Evolutionary conservation across 495 filamentous ascomycete genomes (phyloP).

Genomic region (Penicillium turbatum): DNA sequence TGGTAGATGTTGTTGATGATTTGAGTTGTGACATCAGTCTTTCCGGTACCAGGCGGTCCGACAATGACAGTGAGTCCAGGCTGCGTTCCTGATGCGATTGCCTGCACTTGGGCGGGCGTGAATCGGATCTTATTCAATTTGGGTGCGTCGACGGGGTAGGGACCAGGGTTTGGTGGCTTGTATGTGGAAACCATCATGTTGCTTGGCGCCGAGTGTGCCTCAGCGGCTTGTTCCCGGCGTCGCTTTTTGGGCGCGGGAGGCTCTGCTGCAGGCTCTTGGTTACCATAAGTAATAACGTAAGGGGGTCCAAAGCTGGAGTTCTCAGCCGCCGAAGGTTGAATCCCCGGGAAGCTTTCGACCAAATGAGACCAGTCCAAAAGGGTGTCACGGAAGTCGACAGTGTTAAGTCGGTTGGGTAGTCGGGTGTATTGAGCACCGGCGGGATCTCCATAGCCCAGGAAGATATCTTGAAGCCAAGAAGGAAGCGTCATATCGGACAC

Average conservation of each 20-base stretch:
- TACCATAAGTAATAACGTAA: conserved; percentile 68
- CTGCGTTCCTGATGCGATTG: conserved; percentile 89
- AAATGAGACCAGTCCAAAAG: conserved; percentile 95
- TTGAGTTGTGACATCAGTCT: conserved; percentile 97
- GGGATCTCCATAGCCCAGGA: conserved; percentile 93
- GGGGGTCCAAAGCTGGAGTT: conserved; percentile 77
- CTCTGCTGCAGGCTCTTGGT: conserved; percentile 42
- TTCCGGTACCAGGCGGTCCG: conserved; percentile 93
- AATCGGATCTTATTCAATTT: conserved; percentile 82
- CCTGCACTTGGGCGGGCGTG: conserved; percentile 86
- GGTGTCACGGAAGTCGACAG: conserved; percentile 87
- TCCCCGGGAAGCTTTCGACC: conserved; percentile 77
- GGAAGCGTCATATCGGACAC: conserved; percentile 83
- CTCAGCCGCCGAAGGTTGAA: conserved; percentile 69
- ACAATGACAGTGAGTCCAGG: conserved; percentile 93
- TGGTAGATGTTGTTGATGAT: conserved; percentile 99
- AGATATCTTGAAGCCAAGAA: conserved; percentile 92
- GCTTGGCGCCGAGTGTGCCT: conserved; percentile 54
- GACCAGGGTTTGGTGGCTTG: conserved; percentile 83
- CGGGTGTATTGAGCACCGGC: conserved; percentile 80
- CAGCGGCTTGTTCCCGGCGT: conserved; percentile 65
- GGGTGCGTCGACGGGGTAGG: conserved; percentile 84
- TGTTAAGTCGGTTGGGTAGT: conserved; percentile 69
- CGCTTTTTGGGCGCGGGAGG: conserved; percentile 73
- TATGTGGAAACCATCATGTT: conserved; percentile 84